Conservation (phyloP, 331 rosid species). For the Prunus yedoensis region DNA sequence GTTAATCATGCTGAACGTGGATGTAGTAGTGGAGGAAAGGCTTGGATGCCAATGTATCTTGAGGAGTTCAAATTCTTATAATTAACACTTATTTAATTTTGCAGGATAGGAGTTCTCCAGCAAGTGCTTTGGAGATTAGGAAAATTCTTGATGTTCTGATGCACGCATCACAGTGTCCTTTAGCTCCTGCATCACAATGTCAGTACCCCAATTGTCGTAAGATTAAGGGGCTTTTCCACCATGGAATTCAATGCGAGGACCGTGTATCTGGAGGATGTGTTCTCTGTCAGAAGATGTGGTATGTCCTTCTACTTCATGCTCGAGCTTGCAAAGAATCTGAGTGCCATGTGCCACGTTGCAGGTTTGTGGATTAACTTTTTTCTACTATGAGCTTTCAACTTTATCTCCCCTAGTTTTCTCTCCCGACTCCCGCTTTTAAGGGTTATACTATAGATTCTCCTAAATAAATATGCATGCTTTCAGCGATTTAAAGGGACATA, state of each 20-base stretch:
- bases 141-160: slow-evolving; percentile 94
- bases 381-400: not conserved
- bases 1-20: not conserved
- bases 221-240: slow-evolving; percentile 89
- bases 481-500: slow-evolving; percentile 88
- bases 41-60: not conserved
- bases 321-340: slow-evolving; percentile 94
- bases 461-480: not conserved
- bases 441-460: not conserved
- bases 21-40: not conserved
- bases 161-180: slow-evolving; percentile 90
- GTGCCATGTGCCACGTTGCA: slow-evolving; percentile 95
- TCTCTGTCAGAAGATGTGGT: slow-evolving; percentile 93
- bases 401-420: not conserved
- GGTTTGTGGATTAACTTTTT: slow-evolving; percentile 38
- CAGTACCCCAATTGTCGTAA: slow-evolving; percentile 93
- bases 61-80: not conserved
- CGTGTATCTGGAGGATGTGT: slow-evolving; percentile 93
- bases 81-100: slow-evolving; percentile 18
- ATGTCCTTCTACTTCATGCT: slow-evolving; percentile 94
- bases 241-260: slow-evolving; percentile 79
- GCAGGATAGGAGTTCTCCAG: slow-evolving; percentile 24
- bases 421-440: not conserved
- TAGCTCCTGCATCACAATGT: slow-evolving; percentile 48
- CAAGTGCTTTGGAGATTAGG: slow-evolving; percentile 39